A percentile compares a stretch with the other conserved stretches of the same genome.
Evolutionary conservation across 306 rosid genomes (phyloP).

Genomic region (Trifolium repens): DNA sequence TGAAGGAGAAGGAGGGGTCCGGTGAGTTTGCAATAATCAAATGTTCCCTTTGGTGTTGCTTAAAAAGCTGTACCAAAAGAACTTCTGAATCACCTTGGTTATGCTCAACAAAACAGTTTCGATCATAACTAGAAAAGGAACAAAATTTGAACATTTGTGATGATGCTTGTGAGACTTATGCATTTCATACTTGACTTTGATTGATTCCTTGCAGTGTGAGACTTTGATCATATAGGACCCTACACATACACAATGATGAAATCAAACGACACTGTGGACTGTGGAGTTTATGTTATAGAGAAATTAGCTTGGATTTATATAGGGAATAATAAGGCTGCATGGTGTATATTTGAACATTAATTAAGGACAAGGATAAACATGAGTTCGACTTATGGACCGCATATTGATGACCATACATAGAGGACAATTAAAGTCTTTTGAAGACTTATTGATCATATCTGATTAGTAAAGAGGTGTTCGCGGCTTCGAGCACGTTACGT

Average conservation of each 20-base stretch:
- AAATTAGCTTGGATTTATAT: too few relatives aligned
- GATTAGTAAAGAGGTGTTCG: too few relatives aligned
- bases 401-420: too few relatives aligned
- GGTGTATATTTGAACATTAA: too few relatives aligned
- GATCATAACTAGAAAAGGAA: constrained; percentile 23
- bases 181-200: constrained; percentile 21
- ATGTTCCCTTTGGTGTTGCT: constrained; percentile 13
- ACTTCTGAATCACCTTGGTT: background rate
- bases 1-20: constrained; percentile 40
- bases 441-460: too few relatives aligned
- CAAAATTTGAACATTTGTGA: background rate
- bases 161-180: background rate
- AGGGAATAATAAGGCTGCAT: too few relatives aligned
- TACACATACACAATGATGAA: constrained; percentile 1
- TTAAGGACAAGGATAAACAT: too few relatives aligned
- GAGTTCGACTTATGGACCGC: too few relatives aligned
- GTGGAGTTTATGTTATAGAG: background rate
- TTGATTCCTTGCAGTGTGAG: background rate
- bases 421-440: too few relatives aligned
- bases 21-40: constrained; percentile 9
- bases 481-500: too few relatives aligned
- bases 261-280: background rate
- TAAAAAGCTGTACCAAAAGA: constrained; percentile 22
- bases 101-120: constrained; percentile 3
- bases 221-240: background rate